Conservation (phyloP, 2,329 filamentous ascomycete genomes). For the Botrytis pseudocinerea region DNA sequence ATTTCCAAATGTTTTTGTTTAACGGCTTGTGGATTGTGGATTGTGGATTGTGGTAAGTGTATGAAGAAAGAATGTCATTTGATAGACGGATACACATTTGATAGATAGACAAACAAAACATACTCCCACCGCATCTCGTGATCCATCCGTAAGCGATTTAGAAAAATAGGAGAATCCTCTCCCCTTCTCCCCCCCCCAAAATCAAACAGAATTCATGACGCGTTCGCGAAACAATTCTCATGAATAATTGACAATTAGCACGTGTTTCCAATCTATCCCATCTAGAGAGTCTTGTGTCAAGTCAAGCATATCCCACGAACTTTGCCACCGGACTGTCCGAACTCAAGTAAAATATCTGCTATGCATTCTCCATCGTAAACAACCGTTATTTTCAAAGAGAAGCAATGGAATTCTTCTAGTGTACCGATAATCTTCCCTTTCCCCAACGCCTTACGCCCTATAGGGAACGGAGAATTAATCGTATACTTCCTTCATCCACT, state of each 20-base stretch:
- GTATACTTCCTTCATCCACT: neutral
- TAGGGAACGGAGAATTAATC: neutral
- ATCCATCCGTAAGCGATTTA: neutral
- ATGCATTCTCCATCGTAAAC: neutral
- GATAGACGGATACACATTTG: neutral
- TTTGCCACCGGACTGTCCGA: neutral
- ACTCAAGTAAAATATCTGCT: neutral
- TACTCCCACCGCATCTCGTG: neutral
- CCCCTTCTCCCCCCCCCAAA: too few relatives aligned
- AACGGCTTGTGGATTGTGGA: too few relatives aligned
- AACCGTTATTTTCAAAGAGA: neutral
- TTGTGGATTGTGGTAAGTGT: too few relatives aligned
- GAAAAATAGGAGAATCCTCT: neutral
- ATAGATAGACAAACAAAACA: neutral
- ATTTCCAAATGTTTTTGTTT: neutral
- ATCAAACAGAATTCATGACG: neutral
- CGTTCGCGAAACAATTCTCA: neutral
- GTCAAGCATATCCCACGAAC: slow-evolving; percentile 3
- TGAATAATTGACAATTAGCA: neutral
- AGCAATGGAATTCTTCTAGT: neutral
- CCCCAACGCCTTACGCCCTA: neutral
- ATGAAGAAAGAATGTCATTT: neutral
- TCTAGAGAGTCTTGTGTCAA: neutral
- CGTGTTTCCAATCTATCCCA: slow-evolving; percentile 1
- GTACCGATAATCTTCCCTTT: neutral